Percentiles rank a stretch among this genome's conserved stretches.
These are phyloP conservation scores for Stephania yunnanensis DNA, from an alignment of 164 flowering plant species.

Conservation along the genomic window DNA sequence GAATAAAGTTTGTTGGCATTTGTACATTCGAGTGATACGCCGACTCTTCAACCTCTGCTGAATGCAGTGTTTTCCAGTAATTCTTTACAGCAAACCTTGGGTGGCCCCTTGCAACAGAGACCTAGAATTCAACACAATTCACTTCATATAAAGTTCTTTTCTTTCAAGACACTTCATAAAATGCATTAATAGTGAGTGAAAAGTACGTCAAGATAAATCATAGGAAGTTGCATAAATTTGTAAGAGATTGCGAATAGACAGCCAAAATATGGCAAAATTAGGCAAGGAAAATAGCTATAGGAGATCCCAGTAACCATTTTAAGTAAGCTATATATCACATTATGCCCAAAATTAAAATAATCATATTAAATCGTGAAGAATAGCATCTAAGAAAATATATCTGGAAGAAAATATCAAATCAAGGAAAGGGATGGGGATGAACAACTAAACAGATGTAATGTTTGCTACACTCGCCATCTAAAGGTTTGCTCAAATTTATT, in stretches of 20 bases:
- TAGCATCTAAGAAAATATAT: neutral
- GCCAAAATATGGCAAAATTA: neutral
- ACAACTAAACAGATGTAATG: too few species aligned
- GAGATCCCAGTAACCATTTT: neutral
- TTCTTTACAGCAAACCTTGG: constrained; percentile 39
- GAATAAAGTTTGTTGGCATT: constrained; percentile 30
- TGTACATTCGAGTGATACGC: constrained; percentile 25
- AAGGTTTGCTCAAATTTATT: too few species aligned
- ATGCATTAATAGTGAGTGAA: neutral
- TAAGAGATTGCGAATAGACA: neutral
- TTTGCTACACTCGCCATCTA: too few species aligned
- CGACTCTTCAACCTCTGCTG: constrained; percentile 28
- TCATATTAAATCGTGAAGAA: neutral
- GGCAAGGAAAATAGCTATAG: neutral
- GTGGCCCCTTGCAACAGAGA: constrained; percentile 44
- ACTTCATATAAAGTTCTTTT: too few species aligned
- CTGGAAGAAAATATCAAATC: neutral
- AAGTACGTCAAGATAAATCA: neutral
- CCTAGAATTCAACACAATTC: constrained; percentile 24
- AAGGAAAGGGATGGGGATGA: too few species aligned
- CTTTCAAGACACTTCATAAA: neutral
- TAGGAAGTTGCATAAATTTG: neutral
- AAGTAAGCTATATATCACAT: neutral
- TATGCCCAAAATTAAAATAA: too few species aligned
- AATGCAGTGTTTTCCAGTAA: constrained; percentile 31